Evolutionary conservation across 306 rosid species (phyloP).

Genomic region (Crataegus laevigata): DNA sequence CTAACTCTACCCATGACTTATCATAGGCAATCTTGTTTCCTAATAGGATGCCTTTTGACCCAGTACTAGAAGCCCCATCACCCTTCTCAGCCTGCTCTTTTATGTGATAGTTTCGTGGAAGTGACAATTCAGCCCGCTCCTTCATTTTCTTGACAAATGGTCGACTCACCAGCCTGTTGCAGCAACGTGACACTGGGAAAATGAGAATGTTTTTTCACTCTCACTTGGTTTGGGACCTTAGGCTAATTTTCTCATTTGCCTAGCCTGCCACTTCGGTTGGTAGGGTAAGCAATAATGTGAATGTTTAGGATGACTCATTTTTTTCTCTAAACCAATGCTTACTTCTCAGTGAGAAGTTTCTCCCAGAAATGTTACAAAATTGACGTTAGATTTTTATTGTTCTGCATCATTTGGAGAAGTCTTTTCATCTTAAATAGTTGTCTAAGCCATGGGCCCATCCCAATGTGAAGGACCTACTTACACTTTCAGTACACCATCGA

Average conservation of each 20-base stretch:
- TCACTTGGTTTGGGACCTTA: neutral
- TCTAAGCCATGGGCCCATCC: neutral
- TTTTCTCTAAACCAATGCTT: neutral
- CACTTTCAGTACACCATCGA: fast-evolving
- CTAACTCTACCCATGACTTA: too few relatives aligned
- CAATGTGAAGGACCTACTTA: neutral
- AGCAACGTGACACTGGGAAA: neutral
- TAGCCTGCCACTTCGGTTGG: neutral
- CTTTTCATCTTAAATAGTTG: neutral
- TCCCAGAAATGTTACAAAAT: neutral
- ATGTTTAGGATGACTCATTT: neutral
- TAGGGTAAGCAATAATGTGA: neutral
- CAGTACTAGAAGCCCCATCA: neutral
- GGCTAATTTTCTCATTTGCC: neutral
- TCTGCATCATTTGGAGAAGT: neutral
- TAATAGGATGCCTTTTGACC: neutral
- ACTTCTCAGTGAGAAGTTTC: neutral
- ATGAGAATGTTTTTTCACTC: neutral
- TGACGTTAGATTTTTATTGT: neutral
- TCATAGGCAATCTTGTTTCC: neutral
- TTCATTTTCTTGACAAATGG: neutral
- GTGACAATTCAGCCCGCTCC: neutral
- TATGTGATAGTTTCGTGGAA: too few relatives aligned
- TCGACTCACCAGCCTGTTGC: neutral
- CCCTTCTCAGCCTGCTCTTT: neutral